Evolutionary conservation across 768 basidiomycete species (phyloP), one percentile per base, ranked within the genome.

Genomic region (Rhodotorula toruloides): DNA sequence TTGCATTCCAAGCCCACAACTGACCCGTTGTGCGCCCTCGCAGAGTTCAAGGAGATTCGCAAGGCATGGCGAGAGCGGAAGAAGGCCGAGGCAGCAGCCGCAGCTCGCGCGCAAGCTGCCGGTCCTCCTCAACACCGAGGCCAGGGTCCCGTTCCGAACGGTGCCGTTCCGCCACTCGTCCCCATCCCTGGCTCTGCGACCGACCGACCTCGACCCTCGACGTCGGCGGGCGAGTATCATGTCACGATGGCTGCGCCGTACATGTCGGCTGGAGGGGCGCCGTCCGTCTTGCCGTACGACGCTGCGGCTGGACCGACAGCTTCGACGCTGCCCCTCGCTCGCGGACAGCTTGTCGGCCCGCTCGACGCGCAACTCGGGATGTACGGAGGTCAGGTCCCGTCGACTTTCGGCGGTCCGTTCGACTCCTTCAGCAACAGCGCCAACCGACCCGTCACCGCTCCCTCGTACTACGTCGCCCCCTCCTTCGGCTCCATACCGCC

Each of bases 1-100:
- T 25, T 50, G 34, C 46, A 44, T 48, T 49, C 61, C 59, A 54
- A 47, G 17, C 19, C 13, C 34, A 2, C 16, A 12, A 5, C 60
- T 47, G 50, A 52, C 46, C 61, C 58, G 40, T 65, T 22, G 7
- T 59, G 17, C 44, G 29, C 29, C 52, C 22, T 39, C 12, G 52
- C 79, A 97, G 94, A 98, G 81, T 99, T 98, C 83, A 97, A 94
- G 76, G 94, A 98, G 76, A 85, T 97, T 74, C 86, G 94, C 62
- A 97, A 93, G 78, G 87, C 88, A 73, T 96, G 94, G 92, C 86
- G 92, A 47, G 90, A 90, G 80, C 84, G 86, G 72, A 96, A 93
- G 81, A 91, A 93, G 78, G 74, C 75, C 3, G 73, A 73, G 25
- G 74, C 70, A 1, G 71, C 70, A 1, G 58, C 52, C 8, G 54